Evolutionary conservation across 2,329 filamentous ascomycete species (phyloP), one percentile per base, ranked within the genome.

Genomic region (Nemania sp.): DNA sequence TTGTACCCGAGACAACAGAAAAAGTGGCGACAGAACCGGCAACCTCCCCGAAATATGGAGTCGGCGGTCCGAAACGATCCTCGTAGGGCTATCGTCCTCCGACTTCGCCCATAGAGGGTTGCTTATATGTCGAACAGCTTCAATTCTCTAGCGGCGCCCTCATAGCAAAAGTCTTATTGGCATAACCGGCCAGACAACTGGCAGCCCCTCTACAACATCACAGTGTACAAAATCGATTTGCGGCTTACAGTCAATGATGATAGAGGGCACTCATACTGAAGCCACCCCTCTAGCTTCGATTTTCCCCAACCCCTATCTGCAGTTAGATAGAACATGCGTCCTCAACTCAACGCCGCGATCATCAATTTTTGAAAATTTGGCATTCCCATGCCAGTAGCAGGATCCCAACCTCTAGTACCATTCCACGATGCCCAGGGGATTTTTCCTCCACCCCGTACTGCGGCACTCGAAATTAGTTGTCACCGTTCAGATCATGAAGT

Each of bases 341-440:
- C 33, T 56, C 39, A 52, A 12, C 22, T 30, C 45, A 54, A 54
- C 22, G 54, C 56, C 9, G 47, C 44, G 20, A 20, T 43, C 39
- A 50, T 37, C 54, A 60, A 42, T n/a, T 49, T 46, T 44, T 54
- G 47, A 22, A 60, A 60, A 39, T 57, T 31, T 1, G 57, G 54
- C 11, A 39, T 46, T 2, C 57, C 54, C n/a, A 54, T 11, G 5
- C 57, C 57, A 14, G 57, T 57, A 3, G 36, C 49, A 5, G 54
- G 49, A 47, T 59, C 56, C 56, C 56, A 59, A 6, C 43, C 24
- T 19, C 30, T 43, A 2, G 70, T 73, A 41, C 73, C 75, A 49
- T 68, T 68, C 66, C 66, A 68, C 2, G 60, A 52, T 8, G 64
- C 64, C 33, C 56, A 65, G 17, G 63, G 65, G 9, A 68, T 65